phyloP scores from a whole-genome alignment of 148 eudicot species.

The Chenopodium berlandieri region DNA sequence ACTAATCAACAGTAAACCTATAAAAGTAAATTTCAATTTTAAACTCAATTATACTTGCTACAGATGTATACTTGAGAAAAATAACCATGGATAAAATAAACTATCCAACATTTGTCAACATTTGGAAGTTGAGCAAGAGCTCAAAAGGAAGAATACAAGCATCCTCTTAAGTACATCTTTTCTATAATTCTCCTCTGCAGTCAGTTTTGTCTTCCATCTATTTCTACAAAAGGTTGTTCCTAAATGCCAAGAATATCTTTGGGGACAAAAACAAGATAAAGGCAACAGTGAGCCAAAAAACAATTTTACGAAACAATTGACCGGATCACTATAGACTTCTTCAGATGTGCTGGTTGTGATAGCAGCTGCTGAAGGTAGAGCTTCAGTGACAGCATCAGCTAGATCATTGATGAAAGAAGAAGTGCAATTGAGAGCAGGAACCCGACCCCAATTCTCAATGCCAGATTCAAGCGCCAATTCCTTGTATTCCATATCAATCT shows the following conservation, averaged over 20 bases:
- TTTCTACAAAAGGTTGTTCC: conserved; percentile 29
- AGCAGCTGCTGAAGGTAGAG: conserved; percentile 72
- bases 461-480: conserved; percentile 91
- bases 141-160: too few relatives aligned
- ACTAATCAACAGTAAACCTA: background rate
- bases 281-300: conserved; percentile 83
- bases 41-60: background rate
- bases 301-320: conserved; percentile 50
- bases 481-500: conserved; percentile 96
- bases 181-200: too few relatives aligned
- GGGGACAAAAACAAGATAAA: conserved; percentile 79
- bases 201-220: background rate
- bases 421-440: conserved; percentile 94
- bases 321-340: conserved; percentile 43
- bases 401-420: conserved; percentile 76
- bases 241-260: conserved; percentile 38
- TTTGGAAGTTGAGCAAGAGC: background rate
- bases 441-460: conserved; percentile 93
- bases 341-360: conserved; percentile 35
- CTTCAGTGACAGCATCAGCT: conserved; percentile 95
- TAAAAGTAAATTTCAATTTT: background rate
- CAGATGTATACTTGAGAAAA: background rate
- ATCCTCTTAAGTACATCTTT: too few relatives aligned
- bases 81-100: background rate
- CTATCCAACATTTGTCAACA: background rate